Conservation (phyloP, 2,329 filamentous ascomycete species). For the Microdochium trichocladiopsis region DNA sequence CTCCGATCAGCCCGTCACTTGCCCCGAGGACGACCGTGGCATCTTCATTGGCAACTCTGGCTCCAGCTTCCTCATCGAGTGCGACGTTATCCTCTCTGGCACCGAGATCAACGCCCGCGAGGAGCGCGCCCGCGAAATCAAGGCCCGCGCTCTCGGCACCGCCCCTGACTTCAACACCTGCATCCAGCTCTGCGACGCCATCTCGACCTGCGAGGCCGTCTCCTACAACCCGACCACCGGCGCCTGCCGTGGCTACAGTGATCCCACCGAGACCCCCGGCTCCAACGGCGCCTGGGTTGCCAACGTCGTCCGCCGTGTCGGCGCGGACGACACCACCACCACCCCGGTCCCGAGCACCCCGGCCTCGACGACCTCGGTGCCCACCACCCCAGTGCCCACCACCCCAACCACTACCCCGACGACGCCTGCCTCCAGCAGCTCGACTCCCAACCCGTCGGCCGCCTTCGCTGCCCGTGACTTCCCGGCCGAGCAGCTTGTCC, state of each 20-base stretch:
- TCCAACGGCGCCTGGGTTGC: neutral
- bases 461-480: neutral
- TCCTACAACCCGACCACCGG: neutral
- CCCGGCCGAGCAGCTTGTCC: neutral
- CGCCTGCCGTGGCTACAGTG: neutral
- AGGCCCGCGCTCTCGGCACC: neutral
- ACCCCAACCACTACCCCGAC: neutral
- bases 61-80: neutral
- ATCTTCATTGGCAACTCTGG: neutral
- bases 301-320: neutral
- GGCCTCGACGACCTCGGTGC: neutral
- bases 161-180: neutral
- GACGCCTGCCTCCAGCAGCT: neutral
- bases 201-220: neutral
- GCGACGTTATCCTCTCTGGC: neutral
- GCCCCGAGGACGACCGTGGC: neutral
- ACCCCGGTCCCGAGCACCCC: neutral
- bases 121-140: neutral
- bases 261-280: neutral
- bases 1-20: too few species aligned
- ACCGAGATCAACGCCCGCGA: constrained; percentile 1
- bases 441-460: neutral
- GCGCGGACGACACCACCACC: neutral
- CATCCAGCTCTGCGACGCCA: neutral
- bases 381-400: neutral